Evolutionary conservation across 129 eudicot genomes (phyloP).

Genomic region (Chrysanthemum seticuspe): DNA sequence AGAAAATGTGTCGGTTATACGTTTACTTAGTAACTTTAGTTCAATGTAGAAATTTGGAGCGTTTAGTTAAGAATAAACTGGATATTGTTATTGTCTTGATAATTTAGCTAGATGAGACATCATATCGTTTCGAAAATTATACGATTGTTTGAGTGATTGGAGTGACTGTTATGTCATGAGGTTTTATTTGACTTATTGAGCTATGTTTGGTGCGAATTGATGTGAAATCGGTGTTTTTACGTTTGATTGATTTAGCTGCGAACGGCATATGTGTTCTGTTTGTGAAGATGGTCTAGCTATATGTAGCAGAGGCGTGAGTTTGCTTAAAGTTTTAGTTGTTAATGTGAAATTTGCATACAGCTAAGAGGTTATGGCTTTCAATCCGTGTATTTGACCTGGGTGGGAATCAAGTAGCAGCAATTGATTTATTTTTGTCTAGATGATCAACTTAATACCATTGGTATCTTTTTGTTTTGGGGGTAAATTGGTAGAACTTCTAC

Average conservation of each 20-base stretch:
- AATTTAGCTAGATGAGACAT: too few species aligned
- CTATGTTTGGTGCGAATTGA: constrained; percentile 11
- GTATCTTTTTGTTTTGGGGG: constrained; percentile 4
- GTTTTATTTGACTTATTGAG: not conserved
- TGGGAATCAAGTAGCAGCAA: constrained; percentile 5
- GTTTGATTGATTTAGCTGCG: constrained; percentile 2
- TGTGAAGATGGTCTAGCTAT: constrained; percentile 12
- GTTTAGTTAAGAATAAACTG: too few species aligned
- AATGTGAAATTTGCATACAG: not conserved
- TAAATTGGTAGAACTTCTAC: not conserved
- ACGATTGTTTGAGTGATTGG: too few species aligned
- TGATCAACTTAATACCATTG: not conserved
- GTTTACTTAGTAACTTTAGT: too few species aligned
- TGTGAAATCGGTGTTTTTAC: constrained; percentile 7
- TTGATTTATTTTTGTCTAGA: not conserved
- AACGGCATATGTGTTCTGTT: not conserved
- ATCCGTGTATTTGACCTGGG: constrained; percentile 7
- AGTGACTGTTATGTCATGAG: too few species aligned
- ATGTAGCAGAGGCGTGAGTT: constrained; percentile 6
- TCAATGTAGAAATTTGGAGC: too few species aligned
- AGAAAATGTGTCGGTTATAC: too few species aligned
- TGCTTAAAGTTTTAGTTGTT: constrained; percentile 7
- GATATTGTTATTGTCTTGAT: too few species aligned
- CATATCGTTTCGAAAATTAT: too few species aligned
- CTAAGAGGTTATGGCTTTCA: not conserved